Percentiles rank a stretch among this genome's conserved stretches.
These are phyloP conservation scores for Colletotrichum sp. DNA, from an alignment of 2,329 filamentous ascomycete genomes.

Conservation along the genomic window DNA sequence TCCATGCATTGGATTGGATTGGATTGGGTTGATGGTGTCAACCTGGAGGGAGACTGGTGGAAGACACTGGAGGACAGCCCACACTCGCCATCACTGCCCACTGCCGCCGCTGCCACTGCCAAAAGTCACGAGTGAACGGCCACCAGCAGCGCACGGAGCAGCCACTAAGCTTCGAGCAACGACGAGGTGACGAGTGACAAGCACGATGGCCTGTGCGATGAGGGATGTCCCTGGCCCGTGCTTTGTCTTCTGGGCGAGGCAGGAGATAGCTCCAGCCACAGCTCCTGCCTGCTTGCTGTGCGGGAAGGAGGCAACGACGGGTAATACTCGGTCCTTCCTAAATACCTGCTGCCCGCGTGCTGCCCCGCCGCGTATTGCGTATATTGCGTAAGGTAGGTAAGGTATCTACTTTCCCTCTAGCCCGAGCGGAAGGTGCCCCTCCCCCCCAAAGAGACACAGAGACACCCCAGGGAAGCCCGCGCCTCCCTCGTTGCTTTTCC, in stretches of 20 bases:
- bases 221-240: not conserved
- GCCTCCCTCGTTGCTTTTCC: slow-evolving; percentile 22
- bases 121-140: not conserved
- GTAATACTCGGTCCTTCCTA: not conserved
- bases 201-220: not conserved
- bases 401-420: not conserved
- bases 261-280: not conserved
- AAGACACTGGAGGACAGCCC: not conserved
- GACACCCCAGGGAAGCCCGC: not conserved
- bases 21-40: not conserved
- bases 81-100: not conserved
- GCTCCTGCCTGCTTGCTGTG: not conserved
- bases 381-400: not conserved
- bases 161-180: slow-evolving; percentile 8
- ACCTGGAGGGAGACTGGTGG: not conserved
- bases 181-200: slow-evolving; percentile 19
- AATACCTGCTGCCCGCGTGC: not conserved
- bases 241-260: not conserved
- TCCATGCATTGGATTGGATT: not conserved
- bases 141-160: slow-evolving; percentile 1
- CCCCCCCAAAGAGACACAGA: not conserved
- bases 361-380: not conserved
- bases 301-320: not conserved
- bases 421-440: not conserved
- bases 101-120: not conserved